A percentile compares a stretch with the other conserved stretches of the same genome.
phyloP scores from a whole-genome alignment of 305 asterid species.

The Vinca major region DNA sequence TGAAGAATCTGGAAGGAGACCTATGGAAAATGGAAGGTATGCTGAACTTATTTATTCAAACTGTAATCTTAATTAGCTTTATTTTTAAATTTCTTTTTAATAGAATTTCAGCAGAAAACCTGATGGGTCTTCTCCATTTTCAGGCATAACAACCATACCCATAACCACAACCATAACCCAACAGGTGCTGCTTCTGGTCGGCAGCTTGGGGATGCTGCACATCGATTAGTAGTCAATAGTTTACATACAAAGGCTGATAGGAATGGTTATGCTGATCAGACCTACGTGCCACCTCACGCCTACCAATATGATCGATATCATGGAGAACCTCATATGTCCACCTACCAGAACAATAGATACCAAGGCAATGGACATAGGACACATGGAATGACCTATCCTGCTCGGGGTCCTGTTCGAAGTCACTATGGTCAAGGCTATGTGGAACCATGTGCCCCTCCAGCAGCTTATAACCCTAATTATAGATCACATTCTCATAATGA shows the following conservation, averaged over 20 bases:
- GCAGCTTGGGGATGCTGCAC: slow-evolving; percentile 87
- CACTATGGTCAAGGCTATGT: slow-evolving; percentile 26
- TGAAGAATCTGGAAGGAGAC: slow-evolving; percentile 79
- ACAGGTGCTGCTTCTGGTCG: slow-evolving; percentile 58
- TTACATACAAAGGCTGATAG: slow-evolving; percentile 37
- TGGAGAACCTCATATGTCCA: slow-evolving; percentile 22
- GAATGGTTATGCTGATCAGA: slow-evolving; percentile 28
- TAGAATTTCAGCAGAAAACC: background rate
- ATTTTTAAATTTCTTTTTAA: background rate
- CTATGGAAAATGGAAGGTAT: slow-evolving; percentile 69
- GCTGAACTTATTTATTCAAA: background rate
- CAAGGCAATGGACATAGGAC: slow-evolving; percentile 26
- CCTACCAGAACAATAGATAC: slow-evolving; percentile 28
- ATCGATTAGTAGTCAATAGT: slow-evolving; percentile 67
- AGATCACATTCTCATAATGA: slow-evolving; percentile 27
- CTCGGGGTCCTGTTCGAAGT: slow-evolving; percentile 15
- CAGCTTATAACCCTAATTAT: slow-evolving; percentile 24
- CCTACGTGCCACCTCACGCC: slow-evolving; percentile 31
- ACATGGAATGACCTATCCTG: slow-evolving; percentile 29
- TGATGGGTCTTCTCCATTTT: slow-evolving; percentile 6
- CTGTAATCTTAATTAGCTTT: background rate
- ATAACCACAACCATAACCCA: slow-evolving; percentile 16
- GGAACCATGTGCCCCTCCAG: slow-evolving; percentile 32
- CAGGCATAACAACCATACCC: slow-evolving; percentile 29
- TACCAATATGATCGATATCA: slow-evolving; percentile 21